phyloP scores from a whole-genome alignment of 2,329 filamentous ascomycete species.

The Colletotrichum sp. region DNA sequence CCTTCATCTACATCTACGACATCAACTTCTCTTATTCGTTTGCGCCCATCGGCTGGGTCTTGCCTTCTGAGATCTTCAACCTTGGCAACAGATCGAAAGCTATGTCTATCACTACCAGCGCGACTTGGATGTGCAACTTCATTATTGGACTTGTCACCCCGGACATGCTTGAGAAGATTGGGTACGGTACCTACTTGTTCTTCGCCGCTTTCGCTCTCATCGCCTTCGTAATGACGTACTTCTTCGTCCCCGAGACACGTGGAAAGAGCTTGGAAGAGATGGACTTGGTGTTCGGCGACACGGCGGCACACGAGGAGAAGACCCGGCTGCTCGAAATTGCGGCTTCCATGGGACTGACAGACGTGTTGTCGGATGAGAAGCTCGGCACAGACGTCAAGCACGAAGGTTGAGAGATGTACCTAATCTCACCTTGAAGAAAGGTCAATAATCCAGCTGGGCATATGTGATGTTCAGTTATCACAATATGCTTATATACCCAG shows the following conservation, averaged over 20 bases:
- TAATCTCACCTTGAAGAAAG: not conserved
- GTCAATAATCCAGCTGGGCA: not conserved
- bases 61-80: conserved; percentile 65
- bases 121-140: conserved; percentile 62
- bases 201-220: conserved; percentile 60
- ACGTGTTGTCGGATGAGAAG: not conserved
- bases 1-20: conserved; percentile 62
- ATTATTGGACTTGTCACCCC: conserved; percentile 47
- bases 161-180: conserved; percentile 57
- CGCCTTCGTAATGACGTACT: conserved; percentile 52
- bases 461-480: not conserved
- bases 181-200: conserved; percentile 63
- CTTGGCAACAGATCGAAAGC: conserved; percentile 63
- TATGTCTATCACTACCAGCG: conserved; percentile 62
- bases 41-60: conserved; percentile 59
- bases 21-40: conserved; percentile 34
- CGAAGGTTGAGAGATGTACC: not conserved
- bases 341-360: conserved; percentile 29
- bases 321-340: conserved; percentile 28
- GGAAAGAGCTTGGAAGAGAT: conserved; percentile 62
- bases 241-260: conserved; percentile 64
- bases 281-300: conserved; percentile 47
- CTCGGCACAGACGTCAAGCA: conserved; percentile 16
- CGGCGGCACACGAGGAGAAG: conserved; percentile 37
- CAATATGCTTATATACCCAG: not conserved